Evolutionary conservation across 306 rosid species (phyloP), one percentile per base, ranked within the genome.

Genomic region (Benincasa hispida): DNA sequence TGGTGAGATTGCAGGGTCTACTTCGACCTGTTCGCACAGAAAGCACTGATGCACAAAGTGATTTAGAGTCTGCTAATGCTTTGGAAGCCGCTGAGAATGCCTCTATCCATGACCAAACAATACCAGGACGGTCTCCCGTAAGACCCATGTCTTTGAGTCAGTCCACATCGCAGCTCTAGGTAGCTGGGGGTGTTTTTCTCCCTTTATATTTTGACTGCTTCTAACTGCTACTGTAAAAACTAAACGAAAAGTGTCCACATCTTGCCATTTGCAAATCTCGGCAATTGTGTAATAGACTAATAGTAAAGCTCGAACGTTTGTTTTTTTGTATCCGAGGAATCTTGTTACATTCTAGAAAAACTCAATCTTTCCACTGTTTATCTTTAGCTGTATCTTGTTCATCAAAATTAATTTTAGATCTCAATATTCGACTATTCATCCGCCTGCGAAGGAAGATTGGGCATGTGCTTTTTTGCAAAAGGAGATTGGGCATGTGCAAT

Each of bases 1-100:
- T 88, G 80, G 84, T 94, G 81, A 89, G 98, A 82, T 85, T 92
- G 82, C 96, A 92, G 58, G 96, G 96, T 58, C 84, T 88, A 77
- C 95, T 92, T 65, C 86, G 88, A 32, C 96, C 91, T 1, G 93
- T 89, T 74, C 89, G 75, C 47, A 62, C 89, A 4, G 98, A 84
- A 85, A 87, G 86, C 67, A 87, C 80, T 11, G 87, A 85, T 47
- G 79, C 84, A 4, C 87, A 82, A 37, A 72, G 39, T 75, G 93
- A 83, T 75, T 37, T 85, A 11, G 91, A 80, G 66, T 76, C 58
- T 79, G 82, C 17, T 27, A 18, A 42, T 72, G 59, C 77, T 48
- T 82, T 84, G 80, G 92, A 86, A 81, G 81, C 83, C 79, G 85
- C 88, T 10, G 97, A 84, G 88, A 85, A 85, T 53, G 93, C 92